These are phyloP conservation scores for Salix suchowensis DNA, from an alignment of 345 rosid genomes.

Conservation along the genomic window DNA sequence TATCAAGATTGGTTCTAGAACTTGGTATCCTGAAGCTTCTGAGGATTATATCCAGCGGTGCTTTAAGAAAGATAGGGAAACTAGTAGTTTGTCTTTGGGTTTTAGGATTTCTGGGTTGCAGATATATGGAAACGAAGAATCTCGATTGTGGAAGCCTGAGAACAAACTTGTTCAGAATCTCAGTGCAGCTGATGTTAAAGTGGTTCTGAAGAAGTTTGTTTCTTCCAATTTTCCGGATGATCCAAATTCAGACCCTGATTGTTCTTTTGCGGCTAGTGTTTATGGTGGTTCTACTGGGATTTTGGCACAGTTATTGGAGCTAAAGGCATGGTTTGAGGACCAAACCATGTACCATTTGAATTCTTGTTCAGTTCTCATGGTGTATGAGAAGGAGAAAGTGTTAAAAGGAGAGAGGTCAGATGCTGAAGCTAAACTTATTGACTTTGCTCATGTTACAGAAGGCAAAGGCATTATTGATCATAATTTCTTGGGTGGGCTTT, in stretches of 20 bases:
- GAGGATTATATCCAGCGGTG: conserved; percentile 65
- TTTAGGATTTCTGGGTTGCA: conserved; percentile 80
- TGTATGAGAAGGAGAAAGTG: conserved; percentile 53
- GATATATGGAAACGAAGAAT: conserved; percentile 38
- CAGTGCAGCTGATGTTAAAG: conserved; percentile 44
- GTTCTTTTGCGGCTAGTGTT: conserved; percentile 46
- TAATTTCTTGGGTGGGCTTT: conserved; percentile 91
- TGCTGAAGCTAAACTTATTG: conserved; percentile 67
- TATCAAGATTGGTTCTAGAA: conserved; percentile 86
- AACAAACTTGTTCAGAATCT: conserved; percentile 46
- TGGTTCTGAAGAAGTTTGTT: conserved; percentile 67
- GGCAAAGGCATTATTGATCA: conserved; percentile 86
- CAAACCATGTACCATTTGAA: conserved; percentile 80
- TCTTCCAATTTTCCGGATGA: conserved; percentile 48
- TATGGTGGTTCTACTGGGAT: conserved; percentile 66
- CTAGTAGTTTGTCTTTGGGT: conserved; percentile 54
- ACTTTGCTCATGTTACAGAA: conserved; percentile 89
- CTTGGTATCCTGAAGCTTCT: conserved; percentile 85
- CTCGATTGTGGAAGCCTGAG: conserved; percentile 61
- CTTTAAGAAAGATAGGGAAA: conserved; percentile 51
- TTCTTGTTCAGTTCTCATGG: conserved; percentile 78
- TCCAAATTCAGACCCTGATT: conserved; percentile 41
- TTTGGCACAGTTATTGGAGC: conserved; percentile 65
- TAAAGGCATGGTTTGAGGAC: conserved; percentile 90
- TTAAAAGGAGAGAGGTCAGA: conserved; percentile 32